phyloP scores from a whole-genome alignment of 768 basidiomycete species.

The Lanmaoa rubissima region DNA sequence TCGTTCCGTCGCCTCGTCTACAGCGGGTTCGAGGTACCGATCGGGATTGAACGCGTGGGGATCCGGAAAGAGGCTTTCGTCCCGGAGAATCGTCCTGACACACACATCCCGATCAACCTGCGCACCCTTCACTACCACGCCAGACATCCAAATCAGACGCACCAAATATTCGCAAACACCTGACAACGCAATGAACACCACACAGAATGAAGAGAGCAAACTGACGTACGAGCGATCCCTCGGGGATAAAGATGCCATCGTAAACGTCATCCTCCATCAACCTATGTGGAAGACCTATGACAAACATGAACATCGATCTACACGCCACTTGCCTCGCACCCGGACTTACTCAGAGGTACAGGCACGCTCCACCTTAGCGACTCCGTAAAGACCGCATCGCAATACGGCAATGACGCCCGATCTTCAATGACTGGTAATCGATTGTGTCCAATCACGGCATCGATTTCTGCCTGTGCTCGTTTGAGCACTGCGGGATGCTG shows the following conservation, averaged over 20 bases:
- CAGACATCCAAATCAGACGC: constrained; percentile 7
- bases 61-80: constrained; percentile 50
- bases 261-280: constrained; percentile 67
- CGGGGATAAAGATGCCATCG: constrained; percentile 55
- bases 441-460: constrained; percentile 41
- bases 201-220: background rate
- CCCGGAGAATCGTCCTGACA: constrained; percentile 44
- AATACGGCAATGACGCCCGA: constrained; percentile 53
- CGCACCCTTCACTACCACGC: no score
- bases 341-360: constrained; percentile 52
- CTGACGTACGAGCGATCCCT: constrained; percentile 53
- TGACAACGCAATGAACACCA: constrained; percentile 5
- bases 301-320: background rate
- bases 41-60: constrained; percentile 53
- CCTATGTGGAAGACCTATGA: constrained; percentile 59
- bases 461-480: constrained; percentile 66
- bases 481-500: constrained; percentile 53
- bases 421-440: constrained; percentile 63
- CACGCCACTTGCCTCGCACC: background rate
- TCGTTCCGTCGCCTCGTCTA: constrained; percentile 24
- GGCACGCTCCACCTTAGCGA: constrained; percentile 53
- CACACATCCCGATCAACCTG: background rate
- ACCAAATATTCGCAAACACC: constrained; percentile 66
- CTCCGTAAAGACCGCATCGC: constrained; percentile 57
- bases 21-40: constrained; percentile 39